Base-by-base conservation (phyloP, 2,329 filamentous ascomycete genomes). In the Aaosphaeria pasadenensis region DNA sequence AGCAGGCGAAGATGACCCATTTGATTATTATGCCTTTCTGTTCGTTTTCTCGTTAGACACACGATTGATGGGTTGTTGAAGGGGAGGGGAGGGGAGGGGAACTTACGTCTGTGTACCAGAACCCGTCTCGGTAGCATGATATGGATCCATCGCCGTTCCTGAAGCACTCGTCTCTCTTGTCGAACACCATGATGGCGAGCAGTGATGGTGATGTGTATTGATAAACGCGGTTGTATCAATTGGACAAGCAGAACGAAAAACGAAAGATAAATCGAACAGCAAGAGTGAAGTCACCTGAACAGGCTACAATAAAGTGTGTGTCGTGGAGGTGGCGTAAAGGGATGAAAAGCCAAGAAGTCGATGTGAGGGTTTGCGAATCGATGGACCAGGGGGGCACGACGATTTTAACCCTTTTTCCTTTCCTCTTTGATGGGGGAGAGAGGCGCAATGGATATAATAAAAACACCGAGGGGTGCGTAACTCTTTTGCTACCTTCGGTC, bases 21-120 rank as follows among this genome's bases (percentile, higher is more conserved):
- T 89, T 88, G 59, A 90, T 74, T 49, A 85, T 84, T 47, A 79
- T 70, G 48, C 83, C 85, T 33, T 77, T 79, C 83, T 87, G 48
- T 33, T 42, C 38, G 39, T 7, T 11, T 11, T 11, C 7, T 31
- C 5, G 17, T 32, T 30, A 9, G 7, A 11, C 9, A 31, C 11
- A 31, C 30, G 2, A 30, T 30, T 31, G 17, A 24, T 11, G 29
- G 29, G 17, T 13, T 2, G 29, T 30, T 9, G 41, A 31, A 43
- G 28, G 7, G 41, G 29, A 24, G 17, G 17, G 17, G 17, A 24
- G 17, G 17, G 17, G 33, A 36, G 33, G 33, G 33, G 4, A 0
- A 54, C 58, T 31, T 58, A 69, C 66, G 35, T 63, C 54, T 6
- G 56, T 55, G 42, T 67, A 67, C 66, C 66, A 69, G 28, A 67